Conservation (phyloP, 495 filamentous ascomycete genomes). For the Saxophila tyrrhenica region DNA sequence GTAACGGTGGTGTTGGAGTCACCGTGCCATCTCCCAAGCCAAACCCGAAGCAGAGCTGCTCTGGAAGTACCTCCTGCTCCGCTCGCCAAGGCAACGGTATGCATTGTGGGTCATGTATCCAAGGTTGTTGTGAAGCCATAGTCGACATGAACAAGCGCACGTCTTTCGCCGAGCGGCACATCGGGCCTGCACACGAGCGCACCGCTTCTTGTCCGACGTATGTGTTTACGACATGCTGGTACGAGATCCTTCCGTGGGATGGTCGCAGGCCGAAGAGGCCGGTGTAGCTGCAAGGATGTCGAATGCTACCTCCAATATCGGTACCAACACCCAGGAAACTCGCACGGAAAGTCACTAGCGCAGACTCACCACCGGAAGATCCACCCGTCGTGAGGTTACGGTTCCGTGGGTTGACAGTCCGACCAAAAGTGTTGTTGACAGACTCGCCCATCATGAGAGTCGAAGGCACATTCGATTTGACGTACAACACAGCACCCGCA, state of each 20-base stretch:
- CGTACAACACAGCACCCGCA: constrained; percentile 40
- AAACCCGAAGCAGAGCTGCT: constrained; percentile 2
- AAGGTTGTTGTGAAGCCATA: constrained; percentile 36
- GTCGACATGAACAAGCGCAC: constrained; percentile 43
- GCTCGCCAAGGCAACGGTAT: constrained; percentile 40
- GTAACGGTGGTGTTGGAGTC: constrained; percentile 19
- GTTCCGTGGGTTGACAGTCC: constrained; percentile 33
- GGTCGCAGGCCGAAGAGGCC: constrained; percentile 26
- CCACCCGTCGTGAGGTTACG: constrained; percentile 26
- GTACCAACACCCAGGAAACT: constrained; percentile 29
- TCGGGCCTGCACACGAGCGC: constrained; percentile 40
- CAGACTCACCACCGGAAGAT: constrained; percentile 49
- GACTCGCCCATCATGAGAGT: constrained; percentile 43
- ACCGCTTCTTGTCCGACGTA: constrained; percentile 16
- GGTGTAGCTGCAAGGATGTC: constrained; percentile 26
- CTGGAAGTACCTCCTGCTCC: neutral
- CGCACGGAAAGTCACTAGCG: constrained; percentile 35
- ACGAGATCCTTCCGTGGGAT: neutral
- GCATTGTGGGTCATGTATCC: constrained; percentile 34
- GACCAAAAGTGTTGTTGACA: constrained; percentile 5
- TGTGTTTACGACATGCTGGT: constrained; percentile 14
- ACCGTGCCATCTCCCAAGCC: constrained; percentile 8
- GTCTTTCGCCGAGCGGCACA: constrained; percentile 36
- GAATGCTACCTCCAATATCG: constrained; percentile 25
- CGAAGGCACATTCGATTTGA: constrained; percentile 46